Percentiles rank a stretch among this genome's conserved stretches.
Conservation (phyloP, 306 rosid species). For the Cucumis melo region DNA sequence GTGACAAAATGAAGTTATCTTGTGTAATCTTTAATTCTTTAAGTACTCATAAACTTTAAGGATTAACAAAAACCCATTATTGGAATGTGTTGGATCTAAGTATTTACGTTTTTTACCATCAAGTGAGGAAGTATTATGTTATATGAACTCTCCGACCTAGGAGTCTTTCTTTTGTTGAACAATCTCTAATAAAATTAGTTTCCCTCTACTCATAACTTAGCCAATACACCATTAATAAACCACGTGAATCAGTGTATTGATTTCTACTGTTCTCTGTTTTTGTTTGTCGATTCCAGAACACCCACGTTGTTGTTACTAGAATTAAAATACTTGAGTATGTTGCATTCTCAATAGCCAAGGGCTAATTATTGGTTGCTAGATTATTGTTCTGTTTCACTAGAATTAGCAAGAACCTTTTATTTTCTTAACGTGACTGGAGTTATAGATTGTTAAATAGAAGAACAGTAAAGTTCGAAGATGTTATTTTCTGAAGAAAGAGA, state of each 20-base stretch:
- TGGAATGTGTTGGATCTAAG: too few relatives aligned
- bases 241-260: too few relatives aligned
- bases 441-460: background rate
- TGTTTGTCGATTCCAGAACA: background rate
- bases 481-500: too few relatives aligned
- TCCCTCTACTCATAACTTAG: too few relatives aligned
- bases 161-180: too few relatives aligned
- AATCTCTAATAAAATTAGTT: too few relatives aligned
- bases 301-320: background rate
- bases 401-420: background rate
- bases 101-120: too few relatives aligned
- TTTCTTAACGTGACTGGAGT: background rate
- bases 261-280: too few relatives aligned
- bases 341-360: background rate
- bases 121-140: too few relatives aligned
- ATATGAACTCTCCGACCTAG: too few relatives aligned
- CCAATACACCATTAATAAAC: too few relatives aligned
- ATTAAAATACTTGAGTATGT: background rate
- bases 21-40: background rate
- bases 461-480: background rate
- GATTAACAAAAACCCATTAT: background rate
- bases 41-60: background rate
- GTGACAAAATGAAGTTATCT: background rate
- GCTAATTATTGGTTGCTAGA: background rate
- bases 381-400: background rate